Percentiles rank a stretch among this genome's conserved stretches.
phyloP scores from a whole-genome alignment of 2,329 filamentous ascomycete species.

The Aspergillus pseudonomiae region DNA sequence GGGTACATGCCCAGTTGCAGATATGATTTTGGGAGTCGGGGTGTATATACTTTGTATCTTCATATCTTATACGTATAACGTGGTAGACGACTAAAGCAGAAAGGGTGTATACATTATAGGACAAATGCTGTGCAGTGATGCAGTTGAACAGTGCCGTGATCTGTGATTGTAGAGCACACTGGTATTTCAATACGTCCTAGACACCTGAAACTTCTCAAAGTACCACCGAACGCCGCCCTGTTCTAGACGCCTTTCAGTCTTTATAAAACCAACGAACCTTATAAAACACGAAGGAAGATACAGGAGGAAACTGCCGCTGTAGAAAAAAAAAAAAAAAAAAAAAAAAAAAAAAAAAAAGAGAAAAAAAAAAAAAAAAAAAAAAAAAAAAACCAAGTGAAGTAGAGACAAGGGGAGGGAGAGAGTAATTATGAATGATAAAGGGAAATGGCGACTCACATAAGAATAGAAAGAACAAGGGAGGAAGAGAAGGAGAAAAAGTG shows the following conservation, averaged over 20 bases:
- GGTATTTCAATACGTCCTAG: neutral
- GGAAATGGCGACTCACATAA: slow-evolving; percentile 1
- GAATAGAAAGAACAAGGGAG: neutral
- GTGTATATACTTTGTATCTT: neutral
- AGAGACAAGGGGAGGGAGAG: neutral
- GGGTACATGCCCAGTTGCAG: neutral
- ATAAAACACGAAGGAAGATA: slow-evolving; percentile 1
- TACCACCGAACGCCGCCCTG: slow-evolving; percentile 18
- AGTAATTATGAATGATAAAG: neutral
- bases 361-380: no score
- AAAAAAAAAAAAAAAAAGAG: no score
- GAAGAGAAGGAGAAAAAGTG: neutral
- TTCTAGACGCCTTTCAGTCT: slow-evolving; percentile 17
- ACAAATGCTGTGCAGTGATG: neutral
- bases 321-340: no score
- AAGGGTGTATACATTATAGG: neutral
- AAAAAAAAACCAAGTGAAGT: neutral
- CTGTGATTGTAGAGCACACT: neutral
- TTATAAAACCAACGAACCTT: slow-evolving; percentile 8
- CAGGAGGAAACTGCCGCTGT: neutral
- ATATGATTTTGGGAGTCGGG: neutral
- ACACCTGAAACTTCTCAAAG: neutral
- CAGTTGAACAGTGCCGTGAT: neutral
- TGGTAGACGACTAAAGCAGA: neutral
- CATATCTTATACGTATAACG: neutral